These are phyloP conservation scores for Vitis hybrid DNA, from an alignment of 177 flowering plant species.

Conservation along the genomic window DNA sequence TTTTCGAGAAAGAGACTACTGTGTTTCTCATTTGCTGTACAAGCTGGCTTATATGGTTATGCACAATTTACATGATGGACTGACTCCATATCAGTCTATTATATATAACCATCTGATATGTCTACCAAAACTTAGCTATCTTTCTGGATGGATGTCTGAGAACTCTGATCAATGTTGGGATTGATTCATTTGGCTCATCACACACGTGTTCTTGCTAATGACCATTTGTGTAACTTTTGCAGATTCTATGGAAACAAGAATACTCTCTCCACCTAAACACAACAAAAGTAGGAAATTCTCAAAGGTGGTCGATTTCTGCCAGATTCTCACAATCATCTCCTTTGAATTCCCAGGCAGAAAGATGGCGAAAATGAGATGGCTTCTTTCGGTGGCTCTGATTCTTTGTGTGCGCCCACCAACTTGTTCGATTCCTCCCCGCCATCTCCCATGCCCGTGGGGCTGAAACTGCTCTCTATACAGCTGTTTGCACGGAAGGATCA, in stretches of 20 bases:
- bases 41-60: slow-evolving; percentile 16
- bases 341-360: slow-evolving; percentile 19
- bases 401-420: slow-evolving; percentile 29
- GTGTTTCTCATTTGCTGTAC: slow-evolving; percentile 14
- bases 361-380: slow-evolving; percentile 29
- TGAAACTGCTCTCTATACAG: neutral
- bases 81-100: neutral
- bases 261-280: slow-evolving; percentile 4
- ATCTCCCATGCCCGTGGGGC: too few relatives aligned
- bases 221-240: slow-evolving; percentile 15
- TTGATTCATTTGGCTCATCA: neutral
- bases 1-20: slow-evolving; percentile 24
- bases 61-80: neutral
- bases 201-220: slow-evolving; percentile 9
- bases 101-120: slow-evolving; percentile 6
- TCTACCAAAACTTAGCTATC: too few relatives aligned
- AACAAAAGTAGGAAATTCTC: slow-evolving; percentile 15
- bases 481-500: too few relatives aligned
- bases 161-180: neutral
- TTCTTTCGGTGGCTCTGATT: slow-evolving; percentile 36
- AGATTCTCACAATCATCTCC: slow-evolving; percentile 33
- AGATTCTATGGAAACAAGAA: slow-evolving; percentile 18
- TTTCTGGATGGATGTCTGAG: neutral
- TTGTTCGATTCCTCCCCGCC: slow-evolving; percentile 31
- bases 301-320: slow-evolving; percentile 19